These are phyloP conservation scores for Arxiozyma slooffiae DNA, from an alignment of 1,139 yeast genomes.

Conservation along the genomic window DNA sequence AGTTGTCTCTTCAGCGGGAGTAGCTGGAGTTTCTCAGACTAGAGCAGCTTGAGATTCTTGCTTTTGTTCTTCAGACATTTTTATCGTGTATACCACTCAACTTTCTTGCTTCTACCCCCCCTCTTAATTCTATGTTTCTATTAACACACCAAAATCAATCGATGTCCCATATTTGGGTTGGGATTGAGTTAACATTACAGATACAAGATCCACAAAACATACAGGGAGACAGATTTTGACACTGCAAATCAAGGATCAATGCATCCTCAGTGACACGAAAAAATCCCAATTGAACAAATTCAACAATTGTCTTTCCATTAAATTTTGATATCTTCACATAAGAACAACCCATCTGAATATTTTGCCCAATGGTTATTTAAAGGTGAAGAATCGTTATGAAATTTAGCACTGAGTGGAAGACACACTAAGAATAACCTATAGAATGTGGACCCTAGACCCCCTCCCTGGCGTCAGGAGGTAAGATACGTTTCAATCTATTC, in stretches of 20 bases:
- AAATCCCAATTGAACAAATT: slow-evolving; percentile 63
- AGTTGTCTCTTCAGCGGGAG: slow-evolving; percentile 3
- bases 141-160: too few relatives aligned
- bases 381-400: slow-evolving; percentile 69
- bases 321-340: slow-evolving; percentile 57
- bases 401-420: slow-evolving; percentile 60
- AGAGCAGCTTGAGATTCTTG: slow-evolving; percentile 4
- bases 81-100: too few relatives aligned
- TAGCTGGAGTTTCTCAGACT: slow-evolving; percentile 1
- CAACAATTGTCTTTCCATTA: slow-evolving; percentile 71
- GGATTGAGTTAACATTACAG: too few relatives aligned
- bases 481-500: slow-evolving; percentile 46
- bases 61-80: slow-evolving; percentile 7
- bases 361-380: slow-evolving; percentile 70
- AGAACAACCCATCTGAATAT: slow-evolving; percentile 64
- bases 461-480: slow-evolving; percentile 65
- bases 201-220: too few relatives aligned
- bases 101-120: too few relatives aligned
- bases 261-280: slow-evolving; percentile 48
- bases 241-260: slow-evolving; percentile 39
- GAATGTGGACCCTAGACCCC: slow-evolving; percentile 66
- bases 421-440: slow-evolving; percentile 70
- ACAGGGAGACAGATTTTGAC: too few relatives aligned
- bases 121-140: too few relatives aligned
- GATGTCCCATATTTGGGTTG: too few relatives aligned